Evolutionary conservation across 208 protist species (phyloP), one percentile per base, ranked within the genome.

Genomic region (Acanthamoeba sp.): DNA sequence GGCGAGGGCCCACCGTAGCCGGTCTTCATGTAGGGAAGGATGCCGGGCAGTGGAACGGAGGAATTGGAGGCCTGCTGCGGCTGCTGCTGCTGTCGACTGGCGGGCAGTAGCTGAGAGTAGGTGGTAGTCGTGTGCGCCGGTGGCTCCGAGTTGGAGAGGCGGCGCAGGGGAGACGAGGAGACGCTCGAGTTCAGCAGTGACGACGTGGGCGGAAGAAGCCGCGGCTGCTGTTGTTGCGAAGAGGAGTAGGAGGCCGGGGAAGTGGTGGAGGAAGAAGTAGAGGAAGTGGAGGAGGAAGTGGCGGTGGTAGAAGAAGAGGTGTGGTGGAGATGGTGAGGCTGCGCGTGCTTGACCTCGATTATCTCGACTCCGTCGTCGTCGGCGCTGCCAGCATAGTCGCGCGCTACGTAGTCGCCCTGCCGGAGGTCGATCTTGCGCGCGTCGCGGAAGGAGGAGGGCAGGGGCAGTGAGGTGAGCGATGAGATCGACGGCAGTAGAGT

Each of bases 401-500:
- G 62, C 29, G 62, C 12, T 24, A 69, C 5, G 22, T 62, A 50
- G 42, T 87, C 34, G 24, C 18, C 27, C 69, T 78, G 27, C 22
- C 64, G 64, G 14, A 73, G 64, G 64, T 73, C 64, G 16, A 16
- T 45, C 18, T 78, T 78, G 16, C 78, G 78, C 45, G 78, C 24
- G 42, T 80, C 71, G 20, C 71, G 71, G 71, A 50, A 80, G 16
- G 78, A 16, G n/a, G 78, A 59, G 10, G 40, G 78, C 27, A 32
- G 45, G n/a, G 78, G 42, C 78, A 87, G 78, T 12, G 78, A 87
- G 7, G 78, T 84, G 42, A 84, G 73, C 14, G 78, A 87, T n/a
- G 78, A 87, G 29, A 87, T 87, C 12, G 78, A 87, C 24, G 78
- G 78, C 38, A 87, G n/a, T n/a, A n/a, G 27, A n/a, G 78, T 87